Evolutionary conservation across 2,329 filamentous ascomycete species (phyloP), one percentile per base, ranked within the genome.

Genomic region (Corynespora cassiicola): DNA sequence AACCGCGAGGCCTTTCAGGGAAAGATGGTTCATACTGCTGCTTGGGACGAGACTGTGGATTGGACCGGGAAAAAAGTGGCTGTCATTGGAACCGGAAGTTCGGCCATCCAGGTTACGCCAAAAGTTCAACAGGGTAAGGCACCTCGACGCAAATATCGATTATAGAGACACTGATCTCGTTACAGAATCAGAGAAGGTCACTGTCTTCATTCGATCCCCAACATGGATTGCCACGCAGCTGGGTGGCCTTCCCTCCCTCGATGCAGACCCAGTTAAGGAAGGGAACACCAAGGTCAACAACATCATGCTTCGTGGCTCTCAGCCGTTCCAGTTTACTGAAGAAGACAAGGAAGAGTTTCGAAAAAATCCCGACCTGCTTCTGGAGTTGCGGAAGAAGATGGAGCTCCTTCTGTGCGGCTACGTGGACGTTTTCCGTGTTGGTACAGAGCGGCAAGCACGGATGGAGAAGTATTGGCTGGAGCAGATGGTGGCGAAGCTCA

Each of bases 381-480:
- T 41, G 19, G 24, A 25, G 7, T 41, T 30, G 15, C 29, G 39
- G 6, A 25, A 28, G 15, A 16, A 35, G 7, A 27, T 36, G 10
- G 34, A 35, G 29, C 16, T 16, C 7, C 32, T 28, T 12, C 32
- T 42, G 12, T 36, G 36, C 30, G 23, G 23, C 7, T 20, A 19
- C 4, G 36, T 43, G 20, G 30, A 16, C 4, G 60, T 63, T 10
- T 85, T 80, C 56, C 74, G 82, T 15, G 84, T 82, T 46, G 67
- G 69, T 3, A 60, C 82, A 4, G 81, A 85, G 47, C 65, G 76
- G 0, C 83, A 84, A 43, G 60, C 65, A 0, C 68, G 70, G 22
- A 31, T 35, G 11, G 29, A 39, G 14, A 18, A 12, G 24, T 39
- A 38, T 25, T 38, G 38, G 40, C 24, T 14, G n/a, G 18, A 10